Conservation (phyloP, 352 stramenopile genomes). For the Phytophthora citrophthora region DNA sequence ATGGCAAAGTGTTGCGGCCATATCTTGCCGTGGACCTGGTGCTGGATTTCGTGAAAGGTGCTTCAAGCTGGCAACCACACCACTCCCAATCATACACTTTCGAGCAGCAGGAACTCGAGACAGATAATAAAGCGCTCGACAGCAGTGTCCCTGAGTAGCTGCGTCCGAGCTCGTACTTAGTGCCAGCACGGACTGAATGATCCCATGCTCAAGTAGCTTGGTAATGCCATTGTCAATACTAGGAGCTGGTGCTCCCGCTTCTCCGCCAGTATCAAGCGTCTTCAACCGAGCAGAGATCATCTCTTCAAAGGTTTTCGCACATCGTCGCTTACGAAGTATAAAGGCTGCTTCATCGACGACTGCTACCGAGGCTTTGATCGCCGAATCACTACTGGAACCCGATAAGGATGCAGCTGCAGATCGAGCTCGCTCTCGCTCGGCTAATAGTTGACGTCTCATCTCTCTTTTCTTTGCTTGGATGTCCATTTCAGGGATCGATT, state of each 20-base stretch:
- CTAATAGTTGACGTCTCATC: conserved; percentile 25
- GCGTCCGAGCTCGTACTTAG: conserved; percentile 53
- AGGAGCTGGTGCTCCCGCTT: conserved; percentile 11
- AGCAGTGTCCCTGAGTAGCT: conserved; percentile 66
- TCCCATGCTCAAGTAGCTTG: conserved; percentile 64
- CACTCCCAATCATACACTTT: conserved; percentile 62
- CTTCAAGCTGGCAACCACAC: conserved; percentile 56
- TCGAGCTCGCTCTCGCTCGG: conserved; percentile 22
- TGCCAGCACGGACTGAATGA: conserved; percentile 66
- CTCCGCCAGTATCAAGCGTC: background rate
- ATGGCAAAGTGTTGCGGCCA: conserved; percentile 70
- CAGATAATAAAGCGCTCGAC: conserved; percentile 73
- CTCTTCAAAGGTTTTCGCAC: conserved; percentile 78
- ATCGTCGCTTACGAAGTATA: conserved; percentile 66
- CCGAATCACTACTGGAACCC: conserved; percentile 15
- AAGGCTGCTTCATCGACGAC: conserved; percentile 35
- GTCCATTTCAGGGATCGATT: conserved; percentile 8
- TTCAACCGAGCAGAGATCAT: conserved; percentile 66
- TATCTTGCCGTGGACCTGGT: conserved; percentile 50
- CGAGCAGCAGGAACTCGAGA: conserved; percentile 45
- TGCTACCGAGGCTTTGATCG: conserved; percentile 7
- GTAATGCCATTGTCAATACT: conserved; percentile 29
- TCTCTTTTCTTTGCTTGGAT: conserved; percentile 30
- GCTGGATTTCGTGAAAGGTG: conserved; percentile 45
- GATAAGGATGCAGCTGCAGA: conserved; percentile 22